Conservation (phyloP, 176 grass and related monocot genomes). For the Coix lacrymajobi region DNA sequence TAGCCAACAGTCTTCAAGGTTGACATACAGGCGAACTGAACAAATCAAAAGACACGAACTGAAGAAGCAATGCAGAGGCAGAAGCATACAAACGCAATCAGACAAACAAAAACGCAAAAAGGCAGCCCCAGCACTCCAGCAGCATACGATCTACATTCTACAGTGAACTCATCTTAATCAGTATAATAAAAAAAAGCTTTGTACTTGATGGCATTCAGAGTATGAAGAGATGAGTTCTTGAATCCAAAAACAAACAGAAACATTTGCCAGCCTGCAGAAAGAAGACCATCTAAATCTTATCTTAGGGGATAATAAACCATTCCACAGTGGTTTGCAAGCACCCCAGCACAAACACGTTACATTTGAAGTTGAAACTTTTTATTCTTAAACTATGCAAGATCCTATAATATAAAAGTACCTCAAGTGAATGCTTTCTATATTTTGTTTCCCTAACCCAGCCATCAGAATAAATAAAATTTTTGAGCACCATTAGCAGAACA, state of each 20-base stretch:
- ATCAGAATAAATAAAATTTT: neutral
- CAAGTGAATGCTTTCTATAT: constrained; percentile 8
- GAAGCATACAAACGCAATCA: neutral
- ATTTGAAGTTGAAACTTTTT: neutral
- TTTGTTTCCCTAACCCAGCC: neutral
- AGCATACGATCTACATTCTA: neutral
- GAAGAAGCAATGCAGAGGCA: neutral
- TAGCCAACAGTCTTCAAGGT: neutral
- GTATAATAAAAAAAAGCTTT: no score
- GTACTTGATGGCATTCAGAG: neutral
- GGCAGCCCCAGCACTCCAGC: neutral
- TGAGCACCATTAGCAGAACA: neutral
- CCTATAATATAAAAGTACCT: neutral
- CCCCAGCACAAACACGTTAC: neutral
- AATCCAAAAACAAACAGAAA: neutral
- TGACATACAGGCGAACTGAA: neutral
- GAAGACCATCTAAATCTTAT: neutral
- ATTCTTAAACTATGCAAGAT: neutral
- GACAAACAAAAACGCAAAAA: neutral
- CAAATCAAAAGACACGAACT: neutral
- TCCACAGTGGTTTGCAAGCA: neutral
- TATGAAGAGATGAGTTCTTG: neutral
- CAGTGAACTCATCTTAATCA: neutral
- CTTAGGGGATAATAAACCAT: neutral
- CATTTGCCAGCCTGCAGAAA: neutral